phyloP scores from a whole-genome alignment of 1,139 yeast genomes.

The Yamadazyma friedrichii region DNA sequence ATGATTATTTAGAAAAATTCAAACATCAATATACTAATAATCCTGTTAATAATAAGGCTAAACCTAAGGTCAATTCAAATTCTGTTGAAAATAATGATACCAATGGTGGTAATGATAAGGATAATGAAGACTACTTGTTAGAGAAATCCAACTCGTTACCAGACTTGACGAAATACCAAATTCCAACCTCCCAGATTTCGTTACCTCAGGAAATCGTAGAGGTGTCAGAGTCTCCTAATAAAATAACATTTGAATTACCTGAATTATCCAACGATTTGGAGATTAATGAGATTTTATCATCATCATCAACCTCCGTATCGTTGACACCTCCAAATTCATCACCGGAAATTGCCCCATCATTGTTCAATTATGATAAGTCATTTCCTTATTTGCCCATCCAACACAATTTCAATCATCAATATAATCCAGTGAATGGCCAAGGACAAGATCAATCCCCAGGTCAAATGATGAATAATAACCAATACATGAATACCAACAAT shows the following conservation, averaged over 20 bases:
- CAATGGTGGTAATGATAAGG: constrained; percentile 2
- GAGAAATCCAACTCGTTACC: constrained; percentile 29
- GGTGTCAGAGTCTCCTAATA: background rate
- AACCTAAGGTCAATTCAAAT: background rate
- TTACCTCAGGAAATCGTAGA: constrained; percentile 1
- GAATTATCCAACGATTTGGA: constrained; percentile 3
- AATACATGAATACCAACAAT: background rate
- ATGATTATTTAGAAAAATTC: constrained; percentile 57
- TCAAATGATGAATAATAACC: background rate
- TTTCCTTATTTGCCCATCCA: no score
- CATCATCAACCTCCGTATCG: constrained; percentile 4
- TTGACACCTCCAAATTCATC: constrained; percentile 6
- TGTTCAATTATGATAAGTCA: constrained; percentile 8
- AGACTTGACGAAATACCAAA: constrained; percentile 21
- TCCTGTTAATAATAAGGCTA: background rate
- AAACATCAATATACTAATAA: constrained; percentile 17
- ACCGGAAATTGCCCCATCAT: constrained; percentile 7
- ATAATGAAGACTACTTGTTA: constrained; percentile 6
- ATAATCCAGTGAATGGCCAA: no score
- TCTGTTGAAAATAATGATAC: constrained; percentile 2
- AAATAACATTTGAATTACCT: background rate
- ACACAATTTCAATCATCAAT: no score
- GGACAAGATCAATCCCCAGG: no score
- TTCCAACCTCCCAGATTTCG: constrained; percentile 7
- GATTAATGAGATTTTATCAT: background rate